phyloP scores from a whole-genome alignment of 352 stramenopile genomes.

The Phytophthora hibernalis region DNA sequence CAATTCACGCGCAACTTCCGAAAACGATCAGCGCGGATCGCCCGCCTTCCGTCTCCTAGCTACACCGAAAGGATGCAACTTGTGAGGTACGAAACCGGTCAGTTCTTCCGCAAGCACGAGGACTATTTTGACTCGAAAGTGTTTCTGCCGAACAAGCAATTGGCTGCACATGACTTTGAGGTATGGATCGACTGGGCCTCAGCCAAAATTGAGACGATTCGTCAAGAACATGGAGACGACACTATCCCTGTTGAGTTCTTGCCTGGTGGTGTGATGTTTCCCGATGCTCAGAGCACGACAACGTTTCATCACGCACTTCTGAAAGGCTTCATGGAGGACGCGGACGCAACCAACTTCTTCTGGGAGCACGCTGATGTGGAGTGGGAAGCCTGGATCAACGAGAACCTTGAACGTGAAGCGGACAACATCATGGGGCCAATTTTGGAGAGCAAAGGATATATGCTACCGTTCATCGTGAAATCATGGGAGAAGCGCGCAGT shows the following conservation, averaged over 20 bases:
- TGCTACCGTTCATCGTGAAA: constrained; percentile 72
- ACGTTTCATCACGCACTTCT: constrained; percentile 64
- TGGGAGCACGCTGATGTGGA: constrained; percentile 56
- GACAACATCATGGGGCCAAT: constrained; percentile 60
- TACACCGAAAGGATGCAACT: constrained; percentile 70
- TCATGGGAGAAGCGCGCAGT: constrained; percentile 63
- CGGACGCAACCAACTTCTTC: constrained; percentile 57
- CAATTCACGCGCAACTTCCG: constrained; percentile 73
- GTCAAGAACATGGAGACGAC: constrained; percentile 5
- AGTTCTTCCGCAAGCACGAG: constrained; percentile 83
- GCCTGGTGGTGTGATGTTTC: constrained; percentile 49
- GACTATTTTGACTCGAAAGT: constrained; percentile 82
- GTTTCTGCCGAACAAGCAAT: constrained; percentile 55
- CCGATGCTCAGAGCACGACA: constrained; percentile 48
- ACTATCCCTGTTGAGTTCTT: constrained; percentile 44
- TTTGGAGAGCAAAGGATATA: constrained; percentile 60
- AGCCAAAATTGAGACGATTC: constrained; percentile 33
- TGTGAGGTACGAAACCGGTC: constrained; percentile 69
- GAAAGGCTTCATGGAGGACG: constrained; percentile 61
- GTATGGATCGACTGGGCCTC: constrained; percentile 62
- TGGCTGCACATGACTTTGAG: constrained; percentile 49
- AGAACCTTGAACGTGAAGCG: constrained; percentile 51
- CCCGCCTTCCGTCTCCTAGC: constrained; percentile 55
- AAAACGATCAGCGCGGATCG: constrained; percentile 50
- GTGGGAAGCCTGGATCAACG: constrained; percentile 55